Percentiles rank a stretch among this genome's conserved stretches.
These are phyloP conservation scores for Limonium bicolor DNA, from an alignment of 148 eudicot species.

Conservation along the genomic window DNA sequence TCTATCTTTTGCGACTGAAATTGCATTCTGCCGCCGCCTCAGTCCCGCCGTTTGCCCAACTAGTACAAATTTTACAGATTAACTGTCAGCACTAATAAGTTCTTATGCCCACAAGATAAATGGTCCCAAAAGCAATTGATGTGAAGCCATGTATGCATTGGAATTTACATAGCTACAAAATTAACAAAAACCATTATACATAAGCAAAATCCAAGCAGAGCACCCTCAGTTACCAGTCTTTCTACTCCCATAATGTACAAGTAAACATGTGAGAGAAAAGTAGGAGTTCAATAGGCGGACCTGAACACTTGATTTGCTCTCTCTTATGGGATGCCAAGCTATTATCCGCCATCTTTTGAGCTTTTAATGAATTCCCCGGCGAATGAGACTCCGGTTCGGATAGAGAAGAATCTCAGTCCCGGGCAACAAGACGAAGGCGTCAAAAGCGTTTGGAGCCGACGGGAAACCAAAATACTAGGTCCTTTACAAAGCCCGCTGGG, in stretches of 20 bases:
- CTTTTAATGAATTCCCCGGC: too few relatives aligned
- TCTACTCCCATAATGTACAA: not conserved
- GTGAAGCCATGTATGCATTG: not conserved
- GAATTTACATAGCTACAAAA: not conserved
- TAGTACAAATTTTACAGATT: conserved; percentile 8
- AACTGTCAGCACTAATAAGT: not conserved
- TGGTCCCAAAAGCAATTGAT: not conserved
- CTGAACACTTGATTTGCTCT: conserved; percentile 63
- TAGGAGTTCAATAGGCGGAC: conserved; percentile 8
- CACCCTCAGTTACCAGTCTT: too few relatives aligned
- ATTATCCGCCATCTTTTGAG: conserved; percentile 77
- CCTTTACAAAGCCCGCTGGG: too few relatives aligned
- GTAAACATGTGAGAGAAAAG: conserved; percentile 1
- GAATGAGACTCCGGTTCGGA: too few relatives aligned
- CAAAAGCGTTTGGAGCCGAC: too few relatives aligned
- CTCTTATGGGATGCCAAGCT: conserved; percentile 36
- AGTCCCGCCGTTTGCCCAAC: conserved; percentile 74
- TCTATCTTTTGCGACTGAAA: conserved; percentile 70
- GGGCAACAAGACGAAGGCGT: too few relatives aligned
- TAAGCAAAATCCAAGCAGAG: not conserved
- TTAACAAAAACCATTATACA: not conserved
- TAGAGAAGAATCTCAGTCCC: too few relatives aligned
- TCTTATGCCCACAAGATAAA: not conserved
- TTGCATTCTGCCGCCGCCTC: conserved; percentile 62
- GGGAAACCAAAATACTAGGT: too few relatives aligned